Conservation (phyloP, 208 protist genomes). For the Crithidia expoeki region DNA sequence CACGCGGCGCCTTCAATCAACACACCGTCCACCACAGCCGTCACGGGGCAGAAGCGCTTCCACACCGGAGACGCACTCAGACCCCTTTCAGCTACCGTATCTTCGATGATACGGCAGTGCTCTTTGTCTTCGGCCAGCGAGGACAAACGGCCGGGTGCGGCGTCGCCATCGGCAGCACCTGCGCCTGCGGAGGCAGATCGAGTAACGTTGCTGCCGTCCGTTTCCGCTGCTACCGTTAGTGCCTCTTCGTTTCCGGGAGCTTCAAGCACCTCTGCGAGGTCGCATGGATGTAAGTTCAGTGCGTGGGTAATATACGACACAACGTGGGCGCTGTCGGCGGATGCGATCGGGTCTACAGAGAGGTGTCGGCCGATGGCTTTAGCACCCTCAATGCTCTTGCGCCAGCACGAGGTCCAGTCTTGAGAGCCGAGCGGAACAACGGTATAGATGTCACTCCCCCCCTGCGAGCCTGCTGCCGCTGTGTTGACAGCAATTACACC, state of each 20-base stretch:
- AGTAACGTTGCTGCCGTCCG: background rate
- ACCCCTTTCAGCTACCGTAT: slow-evolving; percentile 38
- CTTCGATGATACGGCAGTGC: slow-evolving; percentile 33
- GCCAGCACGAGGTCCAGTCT: slow-evolving; percentile 31
- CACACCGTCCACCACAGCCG: slow-evolving; percentile 61
- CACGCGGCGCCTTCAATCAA: slow-evolving; percentile 73
- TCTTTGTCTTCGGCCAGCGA: slow-evolving; percentile 49
- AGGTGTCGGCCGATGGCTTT: slow-evolving; percentile 16
- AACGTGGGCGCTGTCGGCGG: slow-evolving; percentile 29
- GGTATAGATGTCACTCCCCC: too few species aligned
- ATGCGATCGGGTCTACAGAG: slow-evolving; percentile 35
- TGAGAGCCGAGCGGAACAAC: slow-evolving; percentile 12
- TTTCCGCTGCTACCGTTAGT: background rate
- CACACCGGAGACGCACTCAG: slow-evolving; percentile 48
- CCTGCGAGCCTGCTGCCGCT: background rate
- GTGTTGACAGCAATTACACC: background rate
- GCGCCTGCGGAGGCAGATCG: background rate
- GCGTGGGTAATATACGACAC: slow-evolving; percentile 52
- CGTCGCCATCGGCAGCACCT: slow-evolving; percentile 1
- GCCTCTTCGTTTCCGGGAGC: background rate
- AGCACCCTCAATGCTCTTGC: slow-evolving; percentile 27
- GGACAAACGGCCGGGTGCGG: slow-evolving; percentile 1
- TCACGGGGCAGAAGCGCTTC: slow-evolving; percentile 88
- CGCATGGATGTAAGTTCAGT: slow-evolving; percentile 49
- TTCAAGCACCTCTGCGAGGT: slow-evolving; percentile 21